Percentiles rank a stretch among this genome's conserved stretches.
phyloP scores from a whole-genome alignment of 768 basidiomycete species.

The Clavulina sp. region DNA sequence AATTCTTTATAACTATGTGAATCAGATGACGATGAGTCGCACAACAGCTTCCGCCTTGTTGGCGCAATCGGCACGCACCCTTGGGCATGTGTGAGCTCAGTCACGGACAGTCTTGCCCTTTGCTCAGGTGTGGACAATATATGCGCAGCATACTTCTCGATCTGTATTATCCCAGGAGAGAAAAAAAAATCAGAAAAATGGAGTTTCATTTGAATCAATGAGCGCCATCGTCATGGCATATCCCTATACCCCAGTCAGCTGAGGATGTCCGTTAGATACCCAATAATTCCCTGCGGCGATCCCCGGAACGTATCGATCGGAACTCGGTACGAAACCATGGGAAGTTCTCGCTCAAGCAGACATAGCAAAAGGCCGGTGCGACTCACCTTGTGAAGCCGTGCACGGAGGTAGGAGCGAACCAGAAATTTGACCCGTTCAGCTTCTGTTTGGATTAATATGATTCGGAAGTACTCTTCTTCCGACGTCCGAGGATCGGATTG shows the following conservation, averaged over 20 bases:
- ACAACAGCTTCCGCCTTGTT: background rate
- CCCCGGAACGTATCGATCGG: no score
- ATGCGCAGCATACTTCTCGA: constrained; percentile 73
- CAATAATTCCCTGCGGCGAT: no score
- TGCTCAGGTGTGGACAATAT: constrained; percentile 52
- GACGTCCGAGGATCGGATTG: constrained; percentile 68
- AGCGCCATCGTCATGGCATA: no score
- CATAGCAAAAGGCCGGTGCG: no score
- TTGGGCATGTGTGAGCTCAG: constrained; percentile 66
- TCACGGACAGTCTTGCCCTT: constrained; percentile 64
- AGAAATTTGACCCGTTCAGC: constrained; percentile 89
- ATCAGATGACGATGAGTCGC: constrained; percentile 1
- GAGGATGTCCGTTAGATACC: no score
- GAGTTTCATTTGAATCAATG: no score
- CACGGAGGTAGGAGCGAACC: constrained; percentile 75
- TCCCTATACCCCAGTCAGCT: no score
- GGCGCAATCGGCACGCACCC: constrained; percentile 26
- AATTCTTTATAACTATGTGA: constrained; percentile 49
- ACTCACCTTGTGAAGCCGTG: constrained; percentile 65
- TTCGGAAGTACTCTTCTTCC: constrained; percentile 84
- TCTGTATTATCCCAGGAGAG: constrained; percentile 27
- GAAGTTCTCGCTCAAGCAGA: background rate
- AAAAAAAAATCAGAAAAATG: constrained; percentile 5
- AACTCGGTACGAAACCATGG: background rate
- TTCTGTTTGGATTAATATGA: constrained; percentile 87